Base-by-base conservation (phyloP, 2,329 filamentous ascomycete genomes). In the Sporothrix globosa region DNA sequence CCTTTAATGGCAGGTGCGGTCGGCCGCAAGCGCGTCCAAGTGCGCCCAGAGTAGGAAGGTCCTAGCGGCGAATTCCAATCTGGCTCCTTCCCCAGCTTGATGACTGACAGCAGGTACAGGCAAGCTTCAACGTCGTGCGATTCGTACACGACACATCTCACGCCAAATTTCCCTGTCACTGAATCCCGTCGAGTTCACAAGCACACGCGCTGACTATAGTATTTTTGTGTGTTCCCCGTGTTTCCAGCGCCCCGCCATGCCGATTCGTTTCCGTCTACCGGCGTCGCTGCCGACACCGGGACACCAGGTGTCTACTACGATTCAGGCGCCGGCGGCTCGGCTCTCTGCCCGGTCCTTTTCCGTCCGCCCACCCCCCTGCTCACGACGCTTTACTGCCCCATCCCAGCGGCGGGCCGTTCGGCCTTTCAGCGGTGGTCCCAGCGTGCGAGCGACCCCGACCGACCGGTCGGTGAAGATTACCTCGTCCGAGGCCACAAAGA, bases 401-500 rank as follows among this genome's bases (percentile, higher is more conserved):
- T 19, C 17, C 19, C 10, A 6, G 10, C 63, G 54, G 44, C 69
- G 39, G 69, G 19, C 46, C 4, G 19, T 48, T 19, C 65, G 71
- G 17, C 11, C 50, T 1, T 71, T 73, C 10, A 61, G 67, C 27
- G 24, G 48, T 53, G 70, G 68, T 10, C 72, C 74, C 44, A 69
- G 4, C 60, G 44, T 46, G 13, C 24, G n/a, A 6, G 69, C 73
- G 27, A 53, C 52, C 1, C 41, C 21, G 24, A 70, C 67, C 24
- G 54, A 66, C 11, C 27, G 17, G 17, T n/a, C 70, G 5, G 68
- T 74, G 14, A 73, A 74, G 58, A 72, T 77, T 21, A 70, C 70
- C 3, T 72, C 74, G 19, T 52, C 76, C 71, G 76, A 72, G 75
- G 74, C 75, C 53, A 21, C 52, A 34, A 68, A 41, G 69, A 63